Conservation (phyloP, 208 protist genomes). For the Wallacemonas sp. region DNA sequence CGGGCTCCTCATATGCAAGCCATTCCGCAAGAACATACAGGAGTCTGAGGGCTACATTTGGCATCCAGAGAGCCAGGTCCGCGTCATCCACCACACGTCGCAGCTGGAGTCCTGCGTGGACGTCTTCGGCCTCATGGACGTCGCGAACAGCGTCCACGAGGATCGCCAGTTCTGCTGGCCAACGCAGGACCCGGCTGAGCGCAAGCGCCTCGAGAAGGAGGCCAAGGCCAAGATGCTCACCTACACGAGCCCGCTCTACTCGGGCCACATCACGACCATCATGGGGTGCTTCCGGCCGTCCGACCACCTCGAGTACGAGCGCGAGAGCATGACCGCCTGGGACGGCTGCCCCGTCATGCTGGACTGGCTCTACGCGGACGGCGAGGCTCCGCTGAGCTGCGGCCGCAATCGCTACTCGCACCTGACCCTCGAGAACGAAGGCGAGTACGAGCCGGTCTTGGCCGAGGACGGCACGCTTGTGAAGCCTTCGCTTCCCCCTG, state of each 20-base stretch:
- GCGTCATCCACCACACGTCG: conserved; percentile 26
- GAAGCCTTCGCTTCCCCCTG: not conserved
- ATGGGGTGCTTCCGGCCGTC: conserved; percentile 34
- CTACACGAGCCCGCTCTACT: conserved; percentile 54
- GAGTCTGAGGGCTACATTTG: conserved; percentile 25
- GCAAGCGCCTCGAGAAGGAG: conserved; percentile 18
- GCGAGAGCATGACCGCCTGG: conserved; percentile 40
- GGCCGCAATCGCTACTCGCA: conserved; percentile 11
- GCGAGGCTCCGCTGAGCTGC: conserved; percentile 19
- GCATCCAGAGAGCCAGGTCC: conserved; percentile 27
- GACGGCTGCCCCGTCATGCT: conserved; percentile 41
- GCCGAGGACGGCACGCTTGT: conserved; percentile 5
- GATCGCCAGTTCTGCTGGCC: conserved; percentile 37
- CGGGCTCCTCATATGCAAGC: conserved; percentile 28
- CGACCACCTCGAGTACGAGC: conserved; percentile 23
- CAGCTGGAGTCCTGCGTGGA: conserved; percentile 22
- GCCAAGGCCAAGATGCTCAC: conserved; percentile 21
- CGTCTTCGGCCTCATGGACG: conserved; percentile 46
- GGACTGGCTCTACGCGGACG: conserved; percentile 36
- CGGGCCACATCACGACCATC: conserved; percentile 52
- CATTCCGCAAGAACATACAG: conserved; percentile 18
- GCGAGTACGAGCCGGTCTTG: not conserved
- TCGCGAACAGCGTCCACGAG: conserved; percentile 14
- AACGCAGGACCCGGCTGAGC: conserved; percentile 2
- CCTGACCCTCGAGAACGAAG: conserved; percentile 13